Base-by-base conservation (phyloP, 305 asterid species). In the Lippia alba region DNA sequence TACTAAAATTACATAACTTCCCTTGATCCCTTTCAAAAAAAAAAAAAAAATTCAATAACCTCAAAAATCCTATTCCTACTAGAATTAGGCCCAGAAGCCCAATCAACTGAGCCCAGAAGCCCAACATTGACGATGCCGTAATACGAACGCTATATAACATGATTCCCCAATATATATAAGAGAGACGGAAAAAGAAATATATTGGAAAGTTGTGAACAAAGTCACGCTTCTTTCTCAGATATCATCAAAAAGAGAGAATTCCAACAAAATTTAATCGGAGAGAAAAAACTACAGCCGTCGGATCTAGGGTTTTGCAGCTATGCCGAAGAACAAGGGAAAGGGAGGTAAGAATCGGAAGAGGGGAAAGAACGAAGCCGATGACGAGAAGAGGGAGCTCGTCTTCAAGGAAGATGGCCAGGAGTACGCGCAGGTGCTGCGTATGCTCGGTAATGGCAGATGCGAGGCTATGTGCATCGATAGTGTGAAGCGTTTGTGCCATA, bases 291-390 rank as follows among this genome's bases (percentile, higher is more conserved):
- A 12, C 12, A 20, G 56, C 71, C 44, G 59, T 70, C 30, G n/a
- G 73, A 74, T 65, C 77, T 70, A 70, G 80, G 78, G 76, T 71
- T 75, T 74, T 40, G 12, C 16, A 44, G 58, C 30, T 4, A 81
- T 84, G 89, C 85, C 86, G 76, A 84, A 84, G 85, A 84, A 84
- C 77, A 84, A 84, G 69, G 89, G 89, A 15, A 81, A 84, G 71
- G 85, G 89, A 75, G 87, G 86, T 12, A 84, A 82, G 87, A 84
- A 84, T 56, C 73, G 87, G 11, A 81, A 84, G 87, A 79, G 89
- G 56, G 89, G 89, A 0, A 84, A 84, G 80, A 84, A 84, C 24
- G 86, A 84, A 56, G 86, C 82, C 16, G 89, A 81, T 12, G 89
- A 84, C 12, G 86, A 84, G 70, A 81, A 82, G 58, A 73, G 89